Base-by-base conservation (phyloP, 495 filamentous ascomycete genomes). In the Coniosporium apollinis region DNA sequence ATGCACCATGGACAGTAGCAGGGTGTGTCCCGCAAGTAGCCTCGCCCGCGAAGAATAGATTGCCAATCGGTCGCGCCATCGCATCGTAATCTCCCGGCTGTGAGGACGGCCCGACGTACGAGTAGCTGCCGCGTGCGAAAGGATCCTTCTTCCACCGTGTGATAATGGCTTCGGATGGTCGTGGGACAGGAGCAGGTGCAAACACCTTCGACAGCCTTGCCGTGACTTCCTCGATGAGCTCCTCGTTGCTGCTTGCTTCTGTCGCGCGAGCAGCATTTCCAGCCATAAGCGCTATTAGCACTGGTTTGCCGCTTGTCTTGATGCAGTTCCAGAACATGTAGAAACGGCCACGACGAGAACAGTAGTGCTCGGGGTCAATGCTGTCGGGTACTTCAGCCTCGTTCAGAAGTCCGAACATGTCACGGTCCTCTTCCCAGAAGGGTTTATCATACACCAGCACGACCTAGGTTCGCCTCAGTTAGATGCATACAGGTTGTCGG, bases 281-380 rank as follows among this genome's bases (percentile, higher is more conserved):
- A 28, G 86, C 84, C 91, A 99, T 94, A 21, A 99, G 69, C 13
- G 84, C 91, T 29, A 94, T 69, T 13, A 97, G 61, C 3, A 81
- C 78, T 3, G 89, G 89, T 21, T 84, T 64, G 4, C 89, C 89
- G 32, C 80, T 82, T 2, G 82, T 91, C 39, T 82, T 79, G 38
- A 83, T 74, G 38, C 82, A 79, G 50, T 99, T 96, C 72, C 92
- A 96, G 69, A 93, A 94, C 45, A 96, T 70, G 48, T 94, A 99
- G 60, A 89, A 93, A 7, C 86, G 76, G 13, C 89, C 89, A 37
- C 78, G 64, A 34, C 69, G 70, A 9, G 59, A 48, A 1, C 66
- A 56, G 37, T 83, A 83, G 36, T 76, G 70, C 35, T 68, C 62
- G 43, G 74, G 74, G 15, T 62, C 49, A 41, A 69, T 61, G 38